Base-by-base conservation (phyloP, 192 early-diverging fungal species). In the Cetraspora pellucida region DNA sequence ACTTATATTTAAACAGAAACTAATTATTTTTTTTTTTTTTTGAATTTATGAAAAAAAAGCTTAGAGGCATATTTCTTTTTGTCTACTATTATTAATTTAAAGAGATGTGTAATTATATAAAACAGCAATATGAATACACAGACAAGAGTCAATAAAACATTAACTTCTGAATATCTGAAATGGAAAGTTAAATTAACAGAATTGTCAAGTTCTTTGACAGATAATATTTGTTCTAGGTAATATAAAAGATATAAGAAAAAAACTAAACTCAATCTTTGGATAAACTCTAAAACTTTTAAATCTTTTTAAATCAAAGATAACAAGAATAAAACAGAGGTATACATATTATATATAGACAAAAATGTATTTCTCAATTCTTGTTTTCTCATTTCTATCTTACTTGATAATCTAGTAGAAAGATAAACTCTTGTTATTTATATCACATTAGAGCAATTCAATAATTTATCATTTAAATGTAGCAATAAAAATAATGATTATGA, bases 401-500 rank as follows among this genome's bases (percentile, higher is more conserved):
- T 21, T 30, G 21, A 61, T 61, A 3, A 61, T 3, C 59, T 30
- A 23, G 10, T n/a, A 61, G 59, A 61, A 11, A 61, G 21, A 21
- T 21, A 30, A 66, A 37, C 27, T 31, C 64, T 13, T 30, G 30
- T 44, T 66, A 66, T 66, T 66, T 31, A 66, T 1, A 61, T 61
- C 16, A 21, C 21, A 61, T 61, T 61, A 61, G 59, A 61, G 59
- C 11, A 21, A 8, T 61, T 61, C 21, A 1, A 1, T 66, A 31
- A 66, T 66, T 66, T 66, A 66, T 31, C 64, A 31, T 30, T 66
- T 23, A 66, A 66, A 66, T 21, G 21, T 61, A 61, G 21, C 10
- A n/a, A n/a, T 60, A 60, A 61, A 61, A 61, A 61, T 61, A 23
- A 61, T 61, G 13, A 61, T 21, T 61, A n/a, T 61, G 21, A 61